Percentiles rank a stretch among this genome's conserved stretches.
Conservation (phyloP, 257 asterid species). For the Craterostigma plantagineum region DNA sequence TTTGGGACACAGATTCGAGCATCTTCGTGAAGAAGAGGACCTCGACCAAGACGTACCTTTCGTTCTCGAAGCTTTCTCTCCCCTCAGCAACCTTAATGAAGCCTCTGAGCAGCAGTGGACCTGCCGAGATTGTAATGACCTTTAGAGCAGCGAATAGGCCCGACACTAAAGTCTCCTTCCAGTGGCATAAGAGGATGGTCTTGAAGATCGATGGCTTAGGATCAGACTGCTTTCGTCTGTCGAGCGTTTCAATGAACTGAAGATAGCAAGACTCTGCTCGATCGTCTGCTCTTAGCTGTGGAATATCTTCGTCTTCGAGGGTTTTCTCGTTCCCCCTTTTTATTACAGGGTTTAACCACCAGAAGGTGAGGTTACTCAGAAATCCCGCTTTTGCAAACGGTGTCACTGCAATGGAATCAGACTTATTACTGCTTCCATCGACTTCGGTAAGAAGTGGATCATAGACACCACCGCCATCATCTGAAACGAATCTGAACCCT, state of each 20-base stretch:
- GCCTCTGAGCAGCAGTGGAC: constrained; percentile 70
- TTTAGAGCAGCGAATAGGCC: constrained; percentile 67
- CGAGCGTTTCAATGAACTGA: constrained; percentile 23
- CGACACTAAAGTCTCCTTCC: constrained; percentile 39
- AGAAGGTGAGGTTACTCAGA: constrained; percentile 42
- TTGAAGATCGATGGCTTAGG: constrained; percentile 39
- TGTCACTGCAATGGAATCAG: constrained; percentile 15
- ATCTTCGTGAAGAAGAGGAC: constrained; percentile 51
- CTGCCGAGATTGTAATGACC: constrained; percentile 48
- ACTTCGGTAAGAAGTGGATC: constrained; percentile 35
- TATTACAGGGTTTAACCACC: constrained; percentile 93
- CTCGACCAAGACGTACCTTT: constrained; percentile 40
- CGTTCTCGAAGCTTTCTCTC: constrained; percentile 29
- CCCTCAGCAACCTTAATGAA: constrained; percentile 83
- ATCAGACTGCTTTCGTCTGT: constrained; percentile 22
- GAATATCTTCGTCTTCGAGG: constrained; percentile 65
- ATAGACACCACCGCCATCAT: constrained; percentile 13
- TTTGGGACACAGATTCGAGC: constrained; percentile 60
- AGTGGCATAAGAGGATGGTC: constrained; percentile 45
- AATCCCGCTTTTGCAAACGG: constrained; percentile 42
- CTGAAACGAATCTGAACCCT: constrained; percentile 16
- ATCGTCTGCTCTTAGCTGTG: constrained; percentile 43
- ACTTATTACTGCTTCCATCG: constrained; percentile 15
- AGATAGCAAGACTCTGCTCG: constrained; percentile 65
- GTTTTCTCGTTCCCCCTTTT: constrained; percentile 52